Percentiles rank a stretch among this genome's conserved stretches.
Conservation (phyloP, 768 basidiomycete genomes). For the Bullera alba region DNA sequence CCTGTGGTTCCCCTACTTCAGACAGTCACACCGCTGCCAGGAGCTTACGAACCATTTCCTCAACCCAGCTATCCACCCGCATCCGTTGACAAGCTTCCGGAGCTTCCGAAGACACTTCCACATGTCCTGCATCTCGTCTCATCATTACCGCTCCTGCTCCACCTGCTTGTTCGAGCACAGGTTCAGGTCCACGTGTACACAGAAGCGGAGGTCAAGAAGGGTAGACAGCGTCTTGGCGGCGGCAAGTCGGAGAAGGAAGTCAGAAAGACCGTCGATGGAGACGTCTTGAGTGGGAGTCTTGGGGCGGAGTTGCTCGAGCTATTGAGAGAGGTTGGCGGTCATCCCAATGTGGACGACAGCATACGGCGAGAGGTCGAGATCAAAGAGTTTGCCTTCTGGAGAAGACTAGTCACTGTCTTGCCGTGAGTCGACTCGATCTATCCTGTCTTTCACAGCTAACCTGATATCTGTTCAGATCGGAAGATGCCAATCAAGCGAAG, state of each 20-base stretch:
- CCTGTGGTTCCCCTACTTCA: slow-evolving; percentile 58
- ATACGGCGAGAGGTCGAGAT: slow-evolving; percentile 35
- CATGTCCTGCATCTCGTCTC: slow-evolving; percentile 56
- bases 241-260: slow-evolving; percentile 39
- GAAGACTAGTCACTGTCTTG: slow-evolving; percentile 19
- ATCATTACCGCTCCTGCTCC: slow-evolving; percentile 63
- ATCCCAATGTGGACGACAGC: slow-evolving; percentile 24
- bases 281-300: slow-evolving; percentile 26
- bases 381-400: slow-evolving; percentile 34
- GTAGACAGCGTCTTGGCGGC: slow-evolving; percentile 64
- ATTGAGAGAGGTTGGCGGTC: slow-evolving; percentile 26
- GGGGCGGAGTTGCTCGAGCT: slow-evolving; percentile 32
- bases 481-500: background rate
- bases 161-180: slow-evolving; percentile 52
- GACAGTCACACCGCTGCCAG: slow-evolving; percentile 55
- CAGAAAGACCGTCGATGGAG: slow-evolving; percentile 34
- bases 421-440: slow-evolving; percentile 7
- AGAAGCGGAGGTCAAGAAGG: slow-evolving; percentile 60
- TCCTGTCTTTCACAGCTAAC: background rate
- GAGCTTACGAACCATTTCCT: slow-evolving; percentile 33
- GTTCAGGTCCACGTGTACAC: slow-evolving; percentile 11
- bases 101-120: slow-evolving; percentile 54
- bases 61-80: slow-evolving; percentile 30
- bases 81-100: slow-evolving; percentile 55
- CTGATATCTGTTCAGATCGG: background rate